Percentiles rank a stretch among this genome's conserved stretches.
phyloP scores from a whole-genome alignment of 176 grass and related monocot genomes.

The Avena eriantha region DNA sequence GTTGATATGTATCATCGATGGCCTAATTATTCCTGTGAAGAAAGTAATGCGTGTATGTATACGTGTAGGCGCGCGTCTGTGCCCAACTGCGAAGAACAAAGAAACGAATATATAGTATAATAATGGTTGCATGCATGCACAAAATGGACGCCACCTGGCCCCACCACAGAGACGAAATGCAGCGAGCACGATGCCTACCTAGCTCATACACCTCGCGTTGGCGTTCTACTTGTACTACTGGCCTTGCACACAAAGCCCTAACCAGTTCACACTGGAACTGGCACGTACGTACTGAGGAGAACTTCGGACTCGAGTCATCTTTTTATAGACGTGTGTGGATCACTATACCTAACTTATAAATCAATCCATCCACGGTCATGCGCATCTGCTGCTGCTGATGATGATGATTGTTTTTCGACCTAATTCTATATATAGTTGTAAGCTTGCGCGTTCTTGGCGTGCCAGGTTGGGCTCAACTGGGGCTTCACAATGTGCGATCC shows the following conservation, averaged over 20 bases:
- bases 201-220: too few species aligned
- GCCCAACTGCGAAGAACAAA: not conserved
- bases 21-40: too few species aligned
- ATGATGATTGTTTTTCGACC: not conserved
- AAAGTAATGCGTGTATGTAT: not conserved
- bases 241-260: too few species aligned
- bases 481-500: slow-evolving; percentile 51
- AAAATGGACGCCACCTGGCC: too few species aligned
- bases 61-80: slow-evolving; percentile 30
- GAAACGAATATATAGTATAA: too few species aligned
- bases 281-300: not conserved
- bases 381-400: not conserved
- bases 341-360: not conserved
- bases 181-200: not conserved
- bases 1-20: too few species aligned
- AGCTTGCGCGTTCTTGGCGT: not conserved
- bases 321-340: not conserved
- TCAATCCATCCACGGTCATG: not conserved
- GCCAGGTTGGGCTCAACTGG: slow-evolving; percentile 54
- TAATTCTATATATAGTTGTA: not conserved
- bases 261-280: not conserved
- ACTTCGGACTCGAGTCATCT: not conserved
- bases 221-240: too few species aligned
- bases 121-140: not conserved
- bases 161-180: not conserved